Percentiles rank a stretch among this genome's conserved stretches.
These are phyloP conservation scores for Teratosphaeria zuluensis DNA, from an alignment of 2,329 filamentous ascomycete species.

Conservation along the genomic window DNA sequence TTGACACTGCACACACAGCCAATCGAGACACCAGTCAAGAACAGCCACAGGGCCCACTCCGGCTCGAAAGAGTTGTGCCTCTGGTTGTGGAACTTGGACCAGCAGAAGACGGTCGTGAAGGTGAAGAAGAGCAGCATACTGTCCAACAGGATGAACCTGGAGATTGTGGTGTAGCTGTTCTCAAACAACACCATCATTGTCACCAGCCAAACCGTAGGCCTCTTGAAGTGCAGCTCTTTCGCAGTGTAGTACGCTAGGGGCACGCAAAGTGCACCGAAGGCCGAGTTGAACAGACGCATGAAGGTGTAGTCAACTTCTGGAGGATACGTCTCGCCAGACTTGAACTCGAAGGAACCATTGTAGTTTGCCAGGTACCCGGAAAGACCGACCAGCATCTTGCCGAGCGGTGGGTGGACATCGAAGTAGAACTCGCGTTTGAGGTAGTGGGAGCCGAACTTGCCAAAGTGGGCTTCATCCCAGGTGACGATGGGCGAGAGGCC, in stretches of 20 bases:
- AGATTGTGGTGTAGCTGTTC: conserved; percentile 98
- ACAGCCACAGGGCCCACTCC: conserved; percentile 92
- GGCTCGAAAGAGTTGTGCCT: conserved; percentile 76
- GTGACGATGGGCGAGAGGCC: conserved; percentile 62
- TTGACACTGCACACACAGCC: conserved; percentile 98
- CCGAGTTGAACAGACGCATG: conserved; percentile 95
- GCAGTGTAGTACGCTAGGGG: conserved; percentile 94
- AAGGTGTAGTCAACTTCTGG: conserved; percentile 92
- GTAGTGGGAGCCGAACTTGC: conserved; percentile 98
- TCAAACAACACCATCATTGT: conserved; percentile 97
- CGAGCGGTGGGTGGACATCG: conserved; percentile 88
- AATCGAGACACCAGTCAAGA: conserved; percentile 88
- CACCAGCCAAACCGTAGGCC: conserved; percentile 85
- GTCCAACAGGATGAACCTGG: conserved; percentile 93
- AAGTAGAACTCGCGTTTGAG: conserved; percentile 99
- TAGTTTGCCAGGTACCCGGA: conserved; percentile 95
- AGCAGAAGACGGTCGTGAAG: conserved; percentile 94
- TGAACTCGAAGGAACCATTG: conserved; percentile 99
- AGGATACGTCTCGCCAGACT: conserved; percentile 93
- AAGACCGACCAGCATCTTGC: conserved; percentile 95
- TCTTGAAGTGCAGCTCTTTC: conserved; percentile 75
- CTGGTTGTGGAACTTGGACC: conserved; percentile 89
- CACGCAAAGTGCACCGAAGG: conserved; percentile 86
- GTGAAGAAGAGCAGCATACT: conserved; percentile 98
- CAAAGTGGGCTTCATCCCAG: conserved; percentile 74